A percentile compares a stretch with the other conserved stretches of the same genome.
Conservation (phyloP, 805 yeast species). For the Nakazawaea ishiwadae region DNA sequence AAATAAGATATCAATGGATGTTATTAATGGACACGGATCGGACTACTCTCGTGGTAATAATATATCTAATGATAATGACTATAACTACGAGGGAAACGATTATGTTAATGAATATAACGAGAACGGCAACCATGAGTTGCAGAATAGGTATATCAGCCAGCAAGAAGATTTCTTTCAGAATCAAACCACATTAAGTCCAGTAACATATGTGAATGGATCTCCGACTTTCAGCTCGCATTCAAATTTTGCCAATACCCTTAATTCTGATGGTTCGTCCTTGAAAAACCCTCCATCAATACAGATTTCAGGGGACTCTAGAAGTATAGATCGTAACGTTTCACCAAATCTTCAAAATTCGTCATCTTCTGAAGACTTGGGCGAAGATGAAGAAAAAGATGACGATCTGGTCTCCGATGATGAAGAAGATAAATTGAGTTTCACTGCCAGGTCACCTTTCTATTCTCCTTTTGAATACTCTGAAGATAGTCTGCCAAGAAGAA, state of each 20-base stretch:
- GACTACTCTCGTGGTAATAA: background rate
- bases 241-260: background rate
- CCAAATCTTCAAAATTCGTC: background rate
- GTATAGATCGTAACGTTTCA: background rate
- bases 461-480: constrained; percentile 22
- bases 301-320: background rate
- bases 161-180: constrained; percentile 5
- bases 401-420: too few species aligned
- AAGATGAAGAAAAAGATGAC: too few species aligned
- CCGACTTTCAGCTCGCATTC: background rate
- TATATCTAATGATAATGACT: background rate
- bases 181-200: background rate
- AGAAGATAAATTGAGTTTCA: constrained; percentile 28
- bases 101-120: background rate
- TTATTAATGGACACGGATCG: constrained; percentile 8
- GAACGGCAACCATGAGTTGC: background rate
- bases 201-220: background rate
- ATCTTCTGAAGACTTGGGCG: constrained; percentile 11
- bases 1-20: constrained; percentile 7
- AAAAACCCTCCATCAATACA: background rate
- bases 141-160: constrained; percentile 5
- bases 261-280: background rate
- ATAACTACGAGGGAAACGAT: constrained; percentile 4
- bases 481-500: constrained; percentile 14
- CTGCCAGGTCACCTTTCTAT: constrained; percentile 28